Conservation (phyloP, 2,329 filamentous ascomycete genomes). For the Mollisia scopiformis region DNA sequence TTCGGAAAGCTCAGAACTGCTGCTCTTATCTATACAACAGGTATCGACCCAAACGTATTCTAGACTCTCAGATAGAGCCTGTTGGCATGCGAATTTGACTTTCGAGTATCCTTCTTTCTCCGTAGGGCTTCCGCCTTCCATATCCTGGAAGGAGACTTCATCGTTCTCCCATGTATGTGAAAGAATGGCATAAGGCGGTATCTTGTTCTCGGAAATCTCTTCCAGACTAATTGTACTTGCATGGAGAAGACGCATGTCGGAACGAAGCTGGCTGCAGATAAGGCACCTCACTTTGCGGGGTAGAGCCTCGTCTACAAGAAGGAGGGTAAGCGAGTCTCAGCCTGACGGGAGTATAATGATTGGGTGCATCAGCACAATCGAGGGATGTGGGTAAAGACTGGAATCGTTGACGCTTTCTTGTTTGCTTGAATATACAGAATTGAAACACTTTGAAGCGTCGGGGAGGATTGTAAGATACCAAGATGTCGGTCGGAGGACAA, state of each 20-base stretch:
- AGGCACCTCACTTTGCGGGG: too few species aligned
- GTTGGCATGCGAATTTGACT: slow-evolving; percentile 22
- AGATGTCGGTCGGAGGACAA: too few species aligned
- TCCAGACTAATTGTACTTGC: neutral
- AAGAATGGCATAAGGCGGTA: slow-evolving; percentile 26
- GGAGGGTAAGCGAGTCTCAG: too few species aligned
- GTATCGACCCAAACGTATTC: slow-evolving; percentile 15
- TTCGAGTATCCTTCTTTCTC: slow-evolving; percentile 22
- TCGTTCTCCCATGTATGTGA: slow-evolving; percentile 27
- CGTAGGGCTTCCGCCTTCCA: slow-evolving; percentile 6
- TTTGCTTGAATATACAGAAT: too few species aligned
- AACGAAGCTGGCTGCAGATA: too few species aligned
- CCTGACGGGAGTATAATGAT: too few species aligned
- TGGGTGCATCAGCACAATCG: too few species aligned
- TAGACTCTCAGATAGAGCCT: slow-evolving; percentile 6
- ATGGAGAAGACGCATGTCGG: neutral
- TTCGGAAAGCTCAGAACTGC: slow-evolving; percentile 20
- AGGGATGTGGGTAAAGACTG: too few species aligned
- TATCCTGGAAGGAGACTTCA: slow-evolving; percentile 22
- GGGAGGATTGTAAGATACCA: too few species aligned
- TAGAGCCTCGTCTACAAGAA: too few species aligned
- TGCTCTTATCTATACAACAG: slow-evolving; percentile 26
- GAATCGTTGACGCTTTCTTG: too few species aligned
- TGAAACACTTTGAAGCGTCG: too few species aligned
- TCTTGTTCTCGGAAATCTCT: slow-evolving; percentile 3